These are phyloP conservation scores for Gremmenia infestans DNA, from an alignment of 2,329 filamentous ascomycete genomes.

Conservation along the genomic window DNA sequence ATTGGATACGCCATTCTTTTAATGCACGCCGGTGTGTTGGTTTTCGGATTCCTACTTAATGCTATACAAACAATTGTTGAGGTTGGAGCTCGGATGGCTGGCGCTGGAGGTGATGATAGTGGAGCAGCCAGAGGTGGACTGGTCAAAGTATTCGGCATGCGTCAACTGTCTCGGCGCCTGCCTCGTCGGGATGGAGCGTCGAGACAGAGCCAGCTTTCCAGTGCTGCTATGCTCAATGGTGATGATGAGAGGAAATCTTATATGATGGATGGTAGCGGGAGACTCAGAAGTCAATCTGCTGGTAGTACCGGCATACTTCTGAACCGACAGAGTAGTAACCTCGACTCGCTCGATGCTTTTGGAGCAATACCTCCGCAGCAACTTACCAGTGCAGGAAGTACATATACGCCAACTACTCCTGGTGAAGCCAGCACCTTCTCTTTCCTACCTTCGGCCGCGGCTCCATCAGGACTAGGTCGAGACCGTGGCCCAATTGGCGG, in stretches of 20 bases:
- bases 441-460: slow-evolving; percentile 51
- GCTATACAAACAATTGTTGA: slow-evolving; percentile 87
- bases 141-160: slow-evolving; percentile 85
- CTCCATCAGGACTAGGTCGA: slow-evolving; percentile 19
- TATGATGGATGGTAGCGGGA: slow-evolving; percentile 40
- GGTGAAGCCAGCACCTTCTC: slow-evolving; percentile 67
- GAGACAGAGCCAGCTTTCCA: slow-evolving; percentile 77
- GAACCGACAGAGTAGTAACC: slow-evolving; percentile 47
- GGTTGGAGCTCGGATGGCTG: slow-evolving; percentile 74
- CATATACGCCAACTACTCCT: slow-evolving; percentile 67
- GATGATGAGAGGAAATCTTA: slow-evolving; percentile 64
- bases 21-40: slow-evolving; percentile 76
- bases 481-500: slow-evolving; percentile 38
- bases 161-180: slow-evolving; percentile 73
- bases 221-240: slow-evolving; percentile 70
- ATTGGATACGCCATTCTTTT: slow-evolving; percentile 88
- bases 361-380: slow-evolving; percentile 36
- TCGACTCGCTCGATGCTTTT: slow-evolving; percentile 46
- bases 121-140: slow-evolving; percentile 76
- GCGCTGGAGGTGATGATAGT: slow-evolving; percentile 72
- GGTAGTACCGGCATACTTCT: slow-evolving; percentile 57
- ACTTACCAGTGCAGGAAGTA: slow-evolving; percentile 52
- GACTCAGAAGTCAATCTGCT: slow-evolving; percentile 56
- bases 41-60: slow-evolving; percentile 92
- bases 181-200: slow-evolving; percentile 57